Base-by-base conservation (phyloP, 257 asterid species). In the Ilex aquifolium region DNA sequence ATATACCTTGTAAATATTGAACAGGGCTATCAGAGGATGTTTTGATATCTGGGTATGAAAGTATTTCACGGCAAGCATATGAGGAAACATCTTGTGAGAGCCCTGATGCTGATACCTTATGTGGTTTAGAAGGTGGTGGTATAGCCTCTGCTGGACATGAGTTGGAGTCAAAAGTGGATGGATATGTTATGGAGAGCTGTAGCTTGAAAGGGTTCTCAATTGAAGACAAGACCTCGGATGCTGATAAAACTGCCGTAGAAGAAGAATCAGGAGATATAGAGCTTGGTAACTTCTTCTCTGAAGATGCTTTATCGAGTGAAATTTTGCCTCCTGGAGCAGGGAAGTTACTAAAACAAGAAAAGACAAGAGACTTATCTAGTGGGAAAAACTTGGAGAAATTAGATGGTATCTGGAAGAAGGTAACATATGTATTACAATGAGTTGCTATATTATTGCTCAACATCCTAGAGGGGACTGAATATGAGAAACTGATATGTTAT, bases 381-480 rank as follows among this genome's bases (percentile, higher is more conserved):
- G 91, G 67, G 71, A 83, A 81, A 68, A 85, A 85, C 78, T 67
- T 85, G 56, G 89, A 75, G 76, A 87, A 92, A 82, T 56, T 92
- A 80, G 96, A 87, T 74, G 99, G 97, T 65, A 80, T 82, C 77
- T 92, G 99, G 99, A 92, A 83, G 85, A 85, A 85, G 97, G 99
- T 92, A 85, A 67, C 48, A 59, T 60, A 39, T 56, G 65, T 52
- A 42, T 64, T 56, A 21, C 27, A 21, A 21, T 21, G 27, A 21
- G 69, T 50, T 56, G 32, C 63, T 65, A 29, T 30, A 16, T 9
- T 49, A 66, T 58, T 59, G 65, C 64, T 40, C 56, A 63, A 56
- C 49, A 56, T 61, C 32, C 10, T 31, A 65, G 49, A 64, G 65
- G 63, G 13, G 32, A 42, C 68, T 72, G 67, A 52, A 30, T 30